Evolutionary conservation across 352 stramenopile genomes (phyloP).

Genomic region (Pilasporangium apinafurcum): DNA sequence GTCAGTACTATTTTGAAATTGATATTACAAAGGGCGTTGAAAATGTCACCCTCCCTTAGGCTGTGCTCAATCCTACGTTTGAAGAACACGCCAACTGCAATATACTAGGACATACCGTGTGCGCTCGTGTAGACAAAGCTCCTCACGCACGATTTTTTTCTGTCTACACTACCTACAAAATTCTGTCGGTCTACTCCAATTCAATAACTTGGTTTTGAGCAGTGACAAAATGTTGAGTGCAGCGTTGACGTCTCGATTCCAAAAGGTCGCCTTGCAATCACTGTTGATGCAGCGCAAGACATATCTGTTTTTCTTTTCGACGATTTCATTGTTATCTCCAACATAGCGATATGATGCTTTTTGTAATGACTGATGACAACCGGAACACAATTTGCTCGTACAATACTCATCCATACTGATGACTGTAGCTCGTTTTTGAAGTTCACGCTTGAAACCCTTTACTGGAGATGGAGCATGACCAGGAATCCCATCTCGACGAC

Average conservation of each 20-base stretch:
- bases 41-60: no score
- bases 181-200: background rate
- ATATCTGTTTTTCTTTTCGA: background rate
- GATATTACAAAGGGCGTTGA: no score
- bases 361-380: background rate
- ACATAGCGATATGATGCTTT: background rate
- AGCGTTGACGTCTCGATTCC: conserved; percentile 1
- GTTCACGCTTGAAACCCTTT: background rate
- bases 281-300: background rate
- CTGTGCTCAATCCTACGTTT: no score
- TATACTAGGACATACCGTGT: no score
- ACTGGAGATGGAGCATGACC: background rate
- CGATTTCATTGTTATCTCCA: background rate
- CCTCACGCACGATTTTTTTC: background rate
- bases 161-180: background rate
- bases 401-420: background rate
- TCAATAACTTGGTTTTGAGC: background rate
- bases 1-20: no score
- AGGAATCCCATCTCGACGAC: background rate
- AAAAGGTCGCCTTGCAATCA: background rate
- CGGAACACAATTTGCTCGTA: background rate
- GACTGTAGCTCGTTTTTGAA: conserved; percentile 1
- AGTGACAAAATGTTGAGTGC: background rate
- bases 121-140: background rate
- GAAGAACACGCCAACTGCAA: no score